A percentile compares a stretch with the other conserved stretches of the same genome.
Conservation (phyloP, 371 early-diverging fungal genomes). For the Actinomortierella wolfii region DNA sequence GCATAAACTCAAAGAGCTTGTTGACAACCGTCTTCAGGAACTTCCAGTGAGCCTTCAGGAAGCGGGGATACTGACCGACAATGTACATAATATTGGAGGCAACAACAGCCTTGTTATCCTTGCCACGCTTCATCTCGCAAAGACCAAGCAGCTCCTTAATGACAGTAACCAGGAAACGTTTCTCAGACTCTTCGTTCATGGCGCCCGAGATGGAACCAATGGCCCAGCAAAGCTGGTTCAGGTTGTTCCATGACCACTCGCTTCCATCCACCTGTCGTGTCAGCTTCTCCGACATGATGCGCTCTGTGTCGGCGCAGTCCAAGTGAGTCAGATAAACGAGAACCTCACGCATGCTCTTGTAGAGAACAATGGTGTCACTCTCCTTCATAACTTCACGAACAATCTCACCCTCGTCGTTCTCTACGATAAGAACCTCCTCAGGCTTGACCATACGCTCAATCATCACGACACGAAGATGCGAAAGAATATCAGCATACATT, state of each 20-base stretch:
- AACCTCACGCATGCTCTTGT: constrained; percentile 98
- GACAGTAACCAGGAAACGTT: constrained; percentile 96
- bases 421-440: constrained; percentile 97
- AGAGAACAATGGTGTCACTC: constrained; percentile 97
- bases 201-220: constrained; percentile 98
- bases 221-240: constrained; percentile 99
- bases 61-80: constrained; percentile 98
- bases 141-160: constrained; percentile 96
- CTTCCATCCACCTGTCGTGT: constrained; percentile 90
- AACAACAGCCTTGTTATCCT: constrained; percentile 99
- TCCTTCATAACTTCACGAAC: constrained; percentile 98
- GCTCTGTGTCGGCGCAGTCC: constrained; percentile 90
- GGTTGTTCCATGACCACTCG: constrained; percentile 96
- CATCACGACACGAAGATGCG: constrained; percentile 88
- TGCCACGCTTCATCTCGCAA: constrained; percentile 94
- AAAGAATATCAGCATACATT: constrained; percentile 81
- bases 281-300: constrained; percentile 93
- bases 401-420: constrained; percentile 99
- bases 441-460: constrained; percentile 98
- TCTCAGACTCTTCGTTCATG: constrained; percentile 96
- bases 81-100: constrained; percentile 99
- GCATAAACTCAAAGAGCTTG: constrained; percentile 99
- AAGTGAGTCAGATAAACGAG: constrained; percentile 96
- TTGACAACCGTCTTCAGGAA: constrained; percentile 99
- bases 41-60: constrained; percentile 98